These are phyloP conservation scores for Rhynchospora breviuscula DNA, from an alignment of 176 grass and related monocot species.

Conservation along the genomic window DNA sequence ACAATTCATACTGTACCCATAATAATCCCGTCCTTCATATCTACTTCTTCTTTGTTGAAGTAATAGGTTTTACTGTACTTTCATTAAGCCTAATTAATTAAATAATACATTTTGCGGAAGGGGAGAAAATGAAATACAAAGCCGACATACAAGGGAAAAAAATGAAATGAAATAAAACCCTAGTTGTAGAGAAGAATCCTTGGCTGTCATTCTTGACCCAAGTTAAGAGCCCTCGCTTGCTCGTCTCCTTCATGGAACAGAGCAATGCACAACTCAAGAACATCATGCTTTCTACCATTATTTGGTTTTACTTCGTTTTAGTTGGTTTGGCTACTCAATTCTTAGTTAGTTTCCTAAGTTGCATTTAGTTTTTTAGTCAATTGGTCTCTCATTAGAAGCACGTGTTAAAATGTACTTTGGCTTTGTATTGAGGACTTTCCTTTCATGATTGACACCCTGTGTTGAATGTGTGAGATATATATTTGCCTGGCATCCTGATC, in stretches of 20 bases:
- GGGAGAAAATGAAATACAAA: background rate
- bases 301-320: background rate
- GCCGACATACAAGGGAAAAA: background rate
- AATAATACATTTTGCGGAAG: background rate
- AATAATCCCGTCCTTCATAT: background rate
- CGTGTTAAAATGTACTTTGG: background rate
- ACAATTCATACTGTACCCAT: background rate
- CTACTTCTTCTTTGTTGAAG: background rate
- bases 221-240: background rate
- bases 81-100: background rate
- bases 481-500: background rate
- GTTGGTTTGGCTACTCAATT: background rate
- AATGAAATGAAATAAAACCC: background rate
- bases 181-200: background rate
- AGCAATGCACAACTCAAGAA: background rate
- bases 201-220: background rate
- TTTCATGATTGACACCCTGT: background rate
- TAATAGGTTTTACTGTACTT: background rate
- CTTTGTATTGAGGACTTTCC: background rate
- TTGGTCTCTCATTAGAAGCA: background rate
- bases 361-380: background rate
- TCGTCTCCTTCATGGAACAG: background rate
- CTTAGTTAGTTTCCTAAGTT: background rate
- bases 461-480: background rate
- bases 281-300: background rate